phyloP scores from a whole-genome alignment of 1,284 basidiomycete genomes.

The Earliella scabrosa region DNA sequence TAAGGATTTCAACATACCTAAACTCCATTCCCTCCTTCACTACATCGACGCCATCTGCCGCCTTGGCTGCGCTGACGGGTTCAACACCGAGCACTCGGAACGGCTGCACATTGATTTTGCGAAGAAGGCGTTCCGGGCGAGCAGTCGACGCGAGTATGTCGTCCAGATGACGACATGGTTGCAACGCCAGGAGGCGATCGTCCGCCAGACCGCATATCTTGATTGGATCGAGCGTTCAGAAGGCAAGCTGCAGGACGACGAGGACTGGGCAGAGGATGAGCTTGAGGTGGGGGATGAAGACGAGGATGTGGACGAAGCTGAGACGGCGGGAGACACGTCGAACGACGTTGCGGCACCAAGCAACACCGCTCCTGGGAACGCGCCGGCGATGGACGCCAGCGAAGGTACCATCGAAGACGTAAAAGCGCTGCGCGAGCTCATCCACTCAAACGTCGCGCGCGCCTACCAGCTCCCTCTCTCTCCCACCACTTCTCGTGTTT shows the following conservation, averaged over 20 bases:
- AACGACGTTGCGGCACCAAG: too few species aligned
- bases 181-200: background rate
- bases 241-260: too few species aligned
- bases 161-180: slow-evolving; percentile 35
- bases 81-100: slow-evolving; percentile 31
- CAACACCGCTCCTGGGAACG: too few species aligned
- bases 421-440: too few species aligned
- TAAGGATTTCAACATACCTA: slow-evolving; percentile 34
- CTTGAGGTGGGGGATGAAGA: background rate
- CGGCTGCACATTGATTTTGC: too few species aligned
- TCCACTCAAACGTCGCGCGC: background rate
- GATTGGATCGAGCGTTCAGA: too few species aligned
- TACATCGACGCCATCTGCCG: slow-evolving; percentile 25
- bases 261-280: slow-evolving; percentile 3
- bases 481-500: background rate
- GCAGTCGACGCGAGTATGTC: slow-evolving; percentile 29
- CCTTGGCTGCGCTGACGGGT: slow-evolving; percentile 27
- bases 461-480: background rate
- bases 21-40: slow-evolving; percentile 32
- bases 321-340: background rate
- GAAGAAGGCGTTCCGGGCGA: slow-evolving; percentile 31
- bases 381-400: background rate
- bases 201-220: background rate
- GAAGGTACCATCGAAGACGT: background rate
- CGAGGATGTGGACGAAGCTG: background rate